phyloP scores from a whole-genome alignment of 1,284 basidiomycete species.

The Microbotryum silenes-acaulis region DNA sequence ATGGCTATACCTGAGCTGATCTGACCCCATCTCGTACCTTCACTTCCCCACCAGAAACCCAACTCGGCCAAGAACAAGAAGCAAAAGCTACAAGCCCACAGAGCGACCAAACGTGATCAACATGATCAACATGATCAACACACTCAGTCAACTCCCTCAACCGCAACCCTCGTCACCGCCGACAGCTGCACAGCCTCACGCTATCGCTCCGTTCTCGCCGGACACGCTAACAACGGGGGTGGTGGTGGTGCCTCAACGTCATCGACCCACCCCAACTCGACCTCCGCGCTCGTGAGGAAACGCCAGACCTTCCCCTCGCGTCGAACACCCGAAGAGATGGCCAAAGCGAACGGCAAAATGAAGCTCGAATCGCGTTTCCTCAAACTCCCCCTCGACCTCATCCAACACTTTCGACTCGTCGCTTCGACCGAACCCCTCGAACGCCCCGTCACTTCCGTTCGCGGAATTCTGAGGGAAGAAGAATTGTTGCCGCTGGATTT shows the following conservation, averaged over 20 bases:
- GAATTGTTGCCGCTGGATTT: slow-evolving; percentile 10
- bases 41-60: slow-evolving; percentile 13
- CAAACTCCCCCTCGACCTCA: slow-evolving; percentile 11
- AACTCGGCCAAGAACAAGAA: slow-evolving; percentile 22
- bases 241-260: background rate
- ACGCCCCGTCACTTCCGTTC: slow-evolving; percentile 9
- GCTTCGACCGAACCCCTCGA: slow-evolving; percentile 15
- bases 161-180: slow-evolving; percentile 11
- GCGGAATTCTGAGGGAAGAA: slow-evolving; percentile 13
- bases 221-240: no score
- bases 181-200: slow-evolving; percentile 6
- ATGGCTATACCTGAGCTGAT: no score
- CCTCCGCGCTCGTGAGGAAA: background rate
- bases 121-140: slow-evolving; percentile 39
- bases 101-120: slow-evolving; percentile 75
- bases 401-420: slow-evolving; percentile 3
- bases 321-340: slow-evolving; percentile 14
- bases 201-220: background rate
- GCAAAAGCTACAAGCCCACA: slow-evolving; percentile 56
- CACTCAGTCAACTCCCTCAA: slow-evolving; percentile 36
- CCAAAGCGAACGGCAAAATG: slow-evolving; percentile 20
- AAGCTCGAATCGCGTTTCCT: slow-evolving; percentile 28
- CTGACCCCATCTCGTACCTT: background rate
- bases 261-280: background rate
- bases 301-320: slow-evolving; percentile 8